A percentile compares a stretch with the other conserved stretches of the same genome.
Conservation (phyloP, 1,284 basidiomycete genomes). For the Boletus semigastroideus region DNA sequence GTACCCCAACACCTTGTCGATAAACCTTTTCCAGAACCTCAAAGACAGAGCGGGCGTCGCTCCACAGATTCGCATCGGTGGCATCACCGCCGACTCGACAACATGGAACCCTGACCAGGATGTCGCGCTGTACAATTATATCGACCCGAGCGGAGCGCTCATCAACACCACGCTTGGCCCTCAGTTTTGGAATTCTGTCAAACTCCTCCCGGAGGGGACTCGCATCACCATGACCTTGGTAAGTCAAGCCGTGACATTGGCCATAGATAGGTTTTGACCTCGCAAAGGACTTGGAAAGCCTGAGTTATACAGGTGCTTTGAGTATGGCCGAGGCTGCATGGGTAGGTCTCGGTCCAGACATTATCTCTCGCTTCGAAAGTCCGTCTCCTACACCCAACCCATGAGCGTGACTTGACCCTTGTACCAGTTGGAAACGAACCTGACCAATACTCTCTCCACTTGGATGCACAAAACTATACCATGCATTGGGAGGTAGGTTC, state of each 20-base stretch:
- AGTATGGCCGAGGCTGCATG: constrained; percentile 43
- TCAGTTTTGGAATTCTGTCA: constrained; percentile 46
- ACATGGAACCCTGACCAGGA: constrained; percentile 44
- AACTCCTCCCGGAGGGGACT: constrained; percentile 44
- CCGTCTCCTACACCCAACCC: constrained; percentile 5
- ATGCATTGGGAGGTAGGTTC: constrained; percentile 41
- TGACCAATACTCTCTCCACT: constrained; percentile 43
- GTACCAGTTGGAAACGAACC: constrained; percentile 51
- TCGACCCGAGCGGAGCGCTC: constrained; percentile 41
- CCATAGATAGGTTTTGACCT: background rate
- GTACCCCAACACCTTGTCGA: constrained; percentile 42
- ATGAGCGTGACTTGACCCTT: background rate
- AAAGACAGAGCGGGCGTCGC: constrained; percentile 43
- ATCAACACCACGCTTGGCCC: constrained; percentile 51
- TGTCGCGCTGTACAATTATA: constrained; percentile 43
- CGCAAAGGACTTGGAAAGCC: constrained; percentile 41
- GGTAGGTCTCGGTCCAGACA: constrained; percentile 36
- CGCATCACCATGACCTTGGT: constrained; percentile 47
- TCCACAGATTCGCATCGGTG: constrained; percentile 48
- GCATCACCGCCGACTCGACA: constrained; percentile 52
- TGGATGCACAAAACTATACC: constrained; percentile 44
- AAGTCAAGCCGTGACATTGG: background rate
- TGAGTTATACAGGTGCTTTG: constrained; percentile 42
- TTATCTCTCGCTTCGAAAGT: constrained; percentile 49
- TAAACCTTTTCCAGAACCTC: constrained; percentile 44